Base-by-base conservation (phyloP, 2,329 filamentous ascomycete species). In the Xylogone sp. region DNA sequence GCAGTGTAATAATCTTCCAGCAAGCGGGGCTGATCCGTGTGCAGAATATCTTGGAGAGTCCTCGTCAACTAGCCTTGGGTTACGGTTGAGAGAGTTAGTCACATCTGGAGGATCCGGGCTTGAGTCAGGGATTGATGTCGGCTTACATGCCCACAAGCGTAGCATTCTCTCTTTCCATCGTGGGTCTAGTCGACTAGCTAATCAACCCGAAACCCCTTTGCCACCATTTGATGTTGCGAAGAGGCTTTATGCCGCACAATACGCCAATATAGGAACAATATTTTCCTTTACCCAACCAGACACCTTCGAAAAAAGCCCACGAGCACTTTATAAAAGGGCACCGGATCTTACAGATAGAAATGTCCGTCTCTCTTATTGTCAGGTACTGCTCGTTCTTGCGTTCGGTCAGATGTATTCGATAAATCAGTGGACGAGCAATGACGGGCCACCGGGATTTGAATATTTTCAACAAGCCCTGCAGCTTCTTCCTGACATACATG, bases 391-490 rank as follows among this genome's bases (percentile, higher is more conserved):
- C 39, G 73, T 81, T 4, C 66, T 82, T 9, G 77, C 78, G 0
- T 79, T 79, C 56, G 79, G 79, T 0, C 73, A 80, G 54, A 70
- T 81, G 56, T 82, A 82, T 59, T 79, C 76, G 2, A 71, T 82
- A 45, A 82, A 82, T 55, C 76, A 80, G 49, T 79, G 75, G 74
- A 73, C 75, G 1, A 72, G 72, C 44, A 72, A 71, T 57, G 72
- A 76, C 42, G 75, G 77, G 0, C 78, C 78, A 0, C 79, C 79
- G 0, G 79, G 79, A 0, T 81, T 81, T 58, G 71, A 73, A 13
- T 82, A 77, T 54, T 82, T 82, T 60, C 72, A 73, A 19, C 69
- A 75, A 48, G 76, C 78, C 0, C 56, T 81, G 21, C 71, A 73
- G 21, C 71, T 80, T 3, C 66, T 82, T 19, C 79, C 79, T 0